Percentiles rank a stretch among this genome's conserved stretches.
These are phyloP conservation scores for Fraxinus sp. DNA, from an alignment of 305 asterid species.

Conservation along the genomic window DNA sequence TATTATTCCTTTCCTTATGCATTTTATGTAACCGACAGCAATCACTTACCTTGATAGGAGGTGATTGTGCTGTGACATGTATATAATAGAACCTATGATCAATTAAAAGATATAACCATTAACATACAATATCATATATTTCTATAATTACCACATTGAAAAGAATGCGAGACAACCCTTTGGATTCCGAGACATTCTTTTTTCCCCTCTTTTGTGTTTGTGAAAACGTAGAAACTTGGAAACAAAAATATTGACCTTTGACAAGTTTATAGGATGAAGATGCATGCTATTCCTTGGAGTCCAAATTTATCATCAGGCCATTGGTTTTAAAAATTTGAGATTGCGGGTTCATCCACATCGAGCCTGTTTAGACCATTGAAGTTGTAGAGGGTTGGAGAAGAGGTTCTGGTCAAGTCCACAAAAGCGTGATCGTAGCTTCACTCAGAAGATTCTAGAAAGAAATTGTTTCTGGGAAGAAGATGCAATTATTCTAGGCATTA, in stretches of 20 bases:
- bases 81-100: too few relatives aligned
- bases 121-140: too few relatives aligned
- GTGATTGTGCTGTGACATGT: too few relatives aligned
- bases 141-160: too few relatives aligned
- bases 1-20: too few relatives aligned
- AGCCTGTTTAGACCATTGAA: slow-evolving; percentile 31
- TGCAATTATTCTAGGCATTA: slow-evolving; percentile 17
- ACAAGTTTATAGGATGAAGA: slow-evolving; percentile 31
- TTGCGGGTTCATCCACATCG: neutral
- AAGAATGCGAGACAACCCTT: slow-evolving; percentile 24
- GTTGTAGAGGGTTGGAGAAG: slow-evolving; percentile 22
- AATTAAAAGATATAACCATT: too few relatives aligned
- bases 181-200: slow-evolving; percentile 28
- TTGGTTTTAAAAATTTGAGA: slow-evolving; percentile 18
- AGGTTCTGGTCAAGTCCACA: neutral
- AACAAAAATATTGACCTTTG: neutral
- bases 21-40: too few relatives aligned
- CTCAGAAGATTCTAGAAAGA: slow-evolving; percentile 26
- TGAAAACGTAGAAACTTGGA: neutral
- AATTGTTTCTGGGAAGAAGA: slow-evolving; percentile 17
- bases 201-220: neutral
- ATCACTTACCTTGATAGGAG: too few relatives aligned
- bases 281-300: slow-evolving; percentile 33
- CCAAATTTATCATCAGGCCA: neutral
- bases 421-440: slow-evolving; percentile 33